Evolutionary conservation across 73 alveolate species (phyloP).

Genomic region (Tetrahymena borealis): DNA sequence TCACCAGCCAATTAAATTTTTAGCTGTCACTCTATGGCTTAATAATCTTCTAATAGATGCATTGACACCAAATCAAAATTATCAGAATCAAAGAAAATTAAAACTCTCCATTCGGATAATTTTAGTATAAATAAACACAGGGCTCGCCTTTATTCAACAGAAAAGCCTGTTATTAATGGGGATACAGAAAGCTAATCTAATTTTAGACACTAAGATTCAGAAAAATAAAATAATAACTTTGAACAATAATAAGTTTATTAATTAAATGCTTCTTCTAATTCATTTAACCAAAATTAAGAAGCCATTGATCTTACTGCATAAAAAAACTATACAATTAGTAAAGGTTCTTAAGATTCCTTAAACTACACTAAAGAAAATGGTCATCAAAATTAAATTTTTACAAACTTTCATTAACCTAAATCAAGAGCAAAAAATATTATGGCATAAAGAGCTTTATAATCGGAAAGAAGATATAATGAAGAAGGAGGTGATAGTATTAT

Average conservation of each 20-base stretch:
- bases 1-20: not conserved
- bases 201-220: not conserved
- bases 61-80: not conserved
- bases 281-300: not conserved
- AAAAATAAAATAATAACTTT: not conserved
- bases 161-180: not conserved
- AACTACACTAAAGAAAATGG: not conserved
- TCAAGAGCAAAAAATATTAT: not conserved
- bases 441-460: not conserved
- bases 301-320: not conserved
- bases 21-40: not conserved
- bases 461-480: not conserved
- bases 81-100: not conserved
- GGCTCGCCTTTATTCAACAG: not conserved
- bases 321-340: not conserved
- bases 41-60: not conserved
- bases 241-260: no score
- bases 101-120: not conserved
- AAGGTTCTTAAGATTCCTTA: not conserved
- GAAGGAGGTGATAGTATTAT: not conserved
- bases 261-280: no score
- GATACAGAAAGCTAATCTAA: not conserved
- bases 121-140: not conserved
- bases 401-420: no score
- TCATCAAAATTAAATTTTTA: not conserved